Evolutionary conservation across 345 rosid genomes (phyloP), one percentile per base, ranked within the genome.

Genomic region (Boechera retrofracta): DNA sequence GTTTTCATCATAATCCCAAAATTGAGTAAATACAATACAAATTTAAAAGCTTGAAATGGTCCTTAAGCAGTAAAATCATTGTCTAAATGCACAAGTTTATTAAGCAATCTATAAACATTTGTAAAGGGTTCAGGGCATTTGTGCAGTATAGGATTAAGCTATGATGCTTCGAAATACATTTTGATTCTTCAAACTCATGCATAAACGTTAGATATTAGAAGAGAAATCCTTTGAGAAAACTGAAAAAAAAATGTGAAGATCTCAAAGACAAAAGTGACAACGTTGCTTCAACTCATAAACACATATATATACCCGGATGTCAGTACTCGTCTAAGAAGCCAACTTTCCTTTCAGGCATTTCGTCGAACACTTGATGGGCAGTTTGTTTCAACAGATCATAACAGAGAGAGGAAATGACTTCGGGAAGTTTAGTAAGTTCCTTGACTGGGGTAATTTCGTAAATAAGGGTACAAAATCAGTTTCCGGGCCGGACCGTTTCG

Each of bases 1-100:
- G 47, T 71, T 67, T 63, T 89, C 93, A 48, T 89, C 91, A 87
- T 67, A 80, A 83, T 80, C 83, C 76, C 60, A 41, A 4, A 9
- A 4, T 0, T 52, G 69, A 42, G 54, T 49, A 18, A 10, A 29
- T 45, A 6, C 10, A 49, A 21, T 18, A 57, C 38, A 66, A 54
- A 32, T 7, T 10, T 16, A 35, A 41, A 57, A 24, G 33, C 59
- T 58, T 36, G 64, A 24, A 64, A 48, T 42, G 21, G 41, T 47
- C 8, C 8, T 39, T 7, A 63, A 32, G 16, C 38, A 69, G 2
- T 12, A 52, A 62, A 41, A 38, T 2, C 12, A 4, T 48, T 2
- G 5, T 1, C 21, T 41, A 6, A n/a, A 32, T 12, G 38, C 71
- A 33, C 3, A 47, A 67, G 12, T 73, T 45, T 12, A n/a, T 11